Evolutionary conservation across 2,329 filamentous ascomycete species (phyloP).

Genomic region (Juglanconis oblonga): DNA sequence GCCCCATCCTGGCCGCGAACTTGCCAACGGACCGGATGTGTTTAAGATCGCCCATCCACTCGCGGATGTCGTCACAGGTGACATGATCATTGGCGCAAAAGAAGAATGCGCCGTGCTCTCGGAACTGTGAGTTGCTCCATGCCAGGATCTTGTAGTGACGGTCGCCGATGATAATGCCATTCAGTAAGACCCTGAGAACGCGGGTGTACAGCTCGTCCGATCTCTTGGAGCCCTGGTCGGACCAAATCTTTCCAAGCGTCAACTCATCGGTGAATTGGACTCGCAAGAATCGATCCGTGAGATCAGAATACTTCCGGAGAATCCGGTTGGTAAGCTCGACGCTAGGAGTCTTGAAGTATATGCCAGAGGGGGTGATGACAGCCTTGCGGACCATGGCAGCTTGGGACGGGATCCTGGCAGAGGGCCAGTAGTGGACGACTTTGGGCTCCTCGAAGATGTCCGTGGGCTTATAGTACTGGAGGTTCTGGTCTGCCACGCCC

Average conservation of each 20-base stretch:
- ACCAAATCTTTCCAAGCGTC: conserved; percentile 56
- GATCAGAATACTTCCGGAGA: conserved; percentile 66
- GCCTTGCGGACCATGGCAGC: conserved; percentile 75
- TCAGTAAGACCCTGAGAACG: conserved; percentile 65
- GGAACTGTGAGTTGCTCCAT: conserved; percentile 92
- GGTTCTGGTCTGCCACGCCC: conserved; percentile 64
- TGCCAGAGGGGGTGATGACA: conserved; percentile 77
- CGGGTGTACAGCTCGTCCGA: conserved; percentile 73
- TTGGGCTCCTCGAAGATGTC: conserved; percentile 61
- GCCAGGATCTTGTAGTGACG: conserved; percentile 86
- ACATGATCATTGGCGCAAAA: conserved; percentile 70
- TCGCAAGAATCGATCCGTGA: conserved; percentile 77
- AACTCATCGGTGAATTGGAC: conserved; percentile 88
- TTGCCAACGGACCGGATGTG: conserved; percentile 85
- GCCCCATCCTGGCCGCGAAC: conserved; percentile 82
- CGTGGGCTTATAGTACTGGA: conserved; percentile 67
- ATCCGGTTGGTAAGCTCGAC: conserved; percentile 89
- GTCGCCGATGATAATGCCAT: conserved; percentile 81
- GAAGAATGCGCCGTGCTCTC: conserved; percentile 90
- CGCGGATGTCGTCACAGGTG: conserved; percentile 72
- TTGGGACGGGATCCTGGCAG: conserved; percentile 60
- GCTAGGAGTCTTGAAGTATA: conserved; percentile 73
- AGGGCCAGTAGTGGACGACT: conserved; percentile 44
- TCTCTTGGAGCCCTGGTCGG: conserved; percentile 47
- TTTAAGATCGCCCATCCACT: conserved; percentile 82